Evolutionary conservation across 805 yeast genomes (phyloP).

Genomic region (Hanseniaspora thailandica): DNA sequence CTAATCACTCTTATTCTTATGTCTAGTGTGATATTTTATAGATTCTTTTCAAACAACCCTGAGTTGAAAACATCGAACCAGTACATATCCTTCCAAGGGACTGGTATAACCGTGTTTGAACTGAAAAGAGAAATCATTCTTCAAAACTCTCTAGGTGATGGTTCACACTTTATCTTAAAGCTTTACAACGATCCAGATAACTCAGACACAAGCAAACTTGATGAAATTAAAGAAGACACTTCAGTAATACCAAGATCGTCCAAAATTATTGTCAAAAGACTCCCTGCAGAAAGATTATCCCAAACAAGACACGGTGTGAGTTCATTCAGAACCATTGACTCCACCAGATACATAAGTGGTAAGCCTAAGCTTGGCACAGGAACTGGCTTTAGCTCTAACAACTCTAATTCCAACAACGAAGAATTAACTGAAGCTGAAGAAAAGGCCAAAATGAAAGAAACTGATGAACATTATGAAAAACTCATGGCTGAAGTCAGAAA

Average conservation of each 20-base stretch:
- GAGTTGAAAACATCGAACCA: constrained; percentile 17
- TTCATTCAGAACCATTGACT: constrained; percentile 40
- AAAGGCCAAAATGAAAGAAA: constrained; percentile 19
- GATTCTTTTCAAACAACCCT: constrained; percentile 9
- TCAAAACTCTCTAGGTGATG: constrained; percentile 69
- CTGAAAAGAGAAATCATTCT: constrained; percentile 78
- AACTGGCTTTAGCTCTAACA: constrained; percentile 16
- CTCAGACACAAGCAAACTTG: constrained; percentile 52
- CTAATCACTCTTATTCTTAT: background rate
- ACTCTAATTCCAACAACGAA: constrained; percentile 10
- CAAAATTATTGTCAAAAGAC: constrained; percentile 66
- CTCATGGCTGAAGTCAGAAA: constrained; percentile 17
- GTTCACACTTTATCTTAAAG: constrained; percentile 69
- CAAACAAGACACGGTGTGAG: constrained; percentile 26
- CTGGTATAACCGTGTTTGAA: constrained; percentile 91
- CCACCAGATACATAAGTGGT: constrained; percentile 61
- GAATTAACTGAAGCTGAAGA: constrained; percentile 13
- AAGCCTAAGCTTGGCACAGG: constrained; percentile 38
- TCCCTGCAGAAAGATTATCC: constrained; percentile 44
- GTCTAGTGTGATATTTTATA: constrained; percentile 12
- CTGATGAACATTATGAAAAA: constrained; percentile 16
- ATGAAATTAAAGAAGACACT: constrained; percentile 77
- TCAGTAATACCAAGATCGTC: constrained; percentile 84
- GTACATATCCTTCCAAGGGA: constrained; percentile 64
- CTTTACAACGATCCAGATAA: constrained; percentile 32